phyloP scores from a whole-genome alignment of 2,329 filamentous ascomycete genomes.

The Trichoderma afroharzianum region DNA sequence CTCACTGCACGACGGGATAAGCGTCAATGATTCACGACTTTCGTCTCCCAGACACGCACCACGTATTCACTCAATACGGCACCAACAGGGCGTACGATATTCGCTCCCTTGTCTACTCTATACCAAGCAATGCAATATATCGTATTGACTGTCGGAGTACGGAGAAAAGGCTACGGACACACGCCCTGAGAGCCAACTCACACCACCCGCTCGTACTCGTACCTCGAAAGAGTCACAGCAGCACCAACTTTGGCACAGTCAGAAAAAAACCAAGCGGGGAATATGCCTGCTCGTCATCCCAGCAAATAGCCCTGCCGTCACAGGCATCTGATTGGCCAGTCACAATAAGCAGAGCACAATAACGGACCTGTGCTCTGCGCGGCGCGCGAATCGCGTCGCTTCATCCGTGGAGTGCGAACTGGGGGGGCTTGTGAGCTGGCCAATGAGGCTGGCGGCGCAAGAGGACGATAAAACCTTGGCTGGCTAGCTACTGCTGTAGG shows the following conservation, averaged over 20 bases:
- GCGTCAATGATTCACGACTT: neutral
- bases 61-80: neutral
- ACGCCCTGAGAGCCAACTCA: neutral
- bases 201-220: neutral
- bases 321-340: neutral
- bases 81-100: neutral
- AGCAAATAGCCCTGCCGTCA: neutral
- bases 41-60: too few relatives aligned
- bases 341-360: neutral
- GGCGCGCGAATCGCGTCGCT: slow-evolving; percentile 12
- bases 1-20: neutral
- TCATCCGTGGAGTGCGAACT: slow-evolving; percentile 4
- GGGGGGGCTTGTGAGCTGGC: neutral
- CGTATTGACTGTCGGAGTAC: too few relatives aligned
- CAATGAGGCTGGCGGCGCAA: slow-evolving; percentile 16
- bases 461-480: neutral
- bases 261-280: neutral
- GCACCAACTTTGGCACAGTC: neutral
- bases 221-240: neutral
- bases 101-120: neutral
- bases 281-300: slow-evolving; percentile 4
- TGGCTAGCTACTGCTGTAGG: neutral
- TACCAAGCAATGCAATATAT: neutral
- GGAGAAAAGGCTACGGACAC: neutral
- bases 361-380: neutral